Conservation (phyloP, 495 filamentous ascomycete species). For the Astrothelium subdiscretum region DNA sequence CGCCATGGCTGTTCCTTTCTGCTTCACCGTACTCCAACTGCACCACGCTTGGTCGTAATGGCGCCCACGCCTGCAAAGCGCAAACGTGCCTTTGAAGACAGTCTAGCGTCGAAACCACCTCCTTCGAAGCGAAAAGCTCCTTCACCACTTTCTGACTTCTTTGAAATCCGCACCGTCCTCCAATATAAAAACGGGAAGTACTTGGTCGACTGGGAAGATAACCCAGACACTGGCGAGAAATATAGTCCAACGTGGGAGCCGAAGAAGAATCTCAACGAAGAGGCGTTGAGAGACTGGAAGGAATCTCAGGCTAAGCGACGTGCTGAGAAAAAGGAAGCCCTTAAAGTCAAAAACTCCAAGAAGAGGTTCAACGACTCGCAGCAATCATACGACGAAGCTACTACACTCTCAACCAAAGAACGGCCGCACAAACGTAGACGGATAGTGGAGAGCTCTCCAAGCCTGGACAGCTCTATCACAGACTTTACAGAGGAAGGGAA, state of each 20-base stretch:
- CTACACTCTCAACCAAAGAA: not conserved
- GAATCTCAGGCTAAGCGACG: not conserved
- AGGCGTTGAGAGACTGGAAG: conserved; percentile 14
- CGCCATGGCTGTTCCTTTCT: not conserved
- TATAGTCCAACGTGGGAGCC: conserved; percentile 20
- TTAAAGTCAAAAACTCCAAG: not conserved
- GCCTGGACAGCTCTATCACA: not conserved
- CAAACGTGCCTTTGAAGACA: conserved; percentile 5
- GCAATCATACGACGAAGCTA: not conserved
- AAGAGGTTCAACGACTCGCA: not conserved
- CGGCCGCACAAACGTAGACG: conserved; percentile 1
- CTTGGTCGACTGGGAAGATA: conserved; percentile 19
- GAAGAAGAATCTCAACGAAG: conserved; percentile 12
- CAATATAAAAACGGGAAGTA: conserved; percentile 12
- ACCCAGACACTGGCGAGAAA: conserved; percentile 12
- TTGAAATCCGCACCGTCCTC: conserved; percentile 10
- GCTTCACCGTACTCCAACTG: not conserved
- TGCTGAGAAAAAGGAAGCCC: not conserved
- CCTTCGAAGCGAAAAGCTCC: not conserved
- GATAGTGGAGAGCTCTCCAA: conserved; percentile 14
- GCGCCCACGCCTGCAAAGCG: conserved; percentile 7
- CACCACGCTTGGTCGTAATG: not conserved
- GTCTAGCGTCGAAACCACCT: not conserved
- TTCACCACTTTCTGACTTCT: not conserved
- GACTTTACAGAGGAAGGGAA: not conserved